phyloP scores from a whole-genome alignment of 768 basidiomycete genomes.

The Gloeopeniophorella convolvens region DNA sequence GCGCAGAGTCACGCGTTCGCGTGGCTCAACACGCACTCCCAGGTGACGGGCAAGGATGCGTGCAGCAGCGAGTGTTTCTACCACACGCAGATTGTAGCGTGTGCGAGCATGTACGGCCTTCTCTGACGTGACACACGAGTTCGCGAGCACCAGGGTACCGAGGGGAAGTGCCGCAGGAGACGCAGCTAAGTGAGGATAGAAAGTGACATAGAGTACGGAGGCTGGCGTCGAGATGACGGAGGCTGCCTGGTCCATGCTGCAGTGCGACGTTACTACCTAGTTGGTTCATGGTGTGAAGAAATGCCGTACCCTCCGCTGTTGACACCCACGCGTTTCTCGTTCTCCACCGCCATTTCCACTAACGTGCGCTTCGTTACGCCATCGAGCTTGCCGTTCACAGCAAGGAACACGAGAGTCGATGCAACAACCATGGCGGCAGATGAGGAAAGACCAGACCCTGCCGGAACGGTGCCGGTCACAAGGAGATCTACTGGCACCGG shows the following conservation, averaged over 20 bases:
- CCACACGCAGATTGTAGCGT: constrained; percentile 84
- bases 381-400: constrained; percentile 60
- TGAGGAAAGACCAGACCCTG: constrained; percentile 82
- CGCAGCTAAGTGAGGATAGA: constrained; percentile 68
- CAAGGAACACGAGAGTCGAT: constrained; percentile 73
- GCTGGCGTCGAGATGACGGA: constrained; percentile 70
- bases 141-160: constrained; percentile 69
- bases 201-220: constrained; percentile 73
- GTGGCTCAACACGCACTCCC: constrained; percentile 34
- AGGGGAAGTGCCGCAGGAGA: constrained; percentile 59
- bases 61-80: constrained; percentile 82
- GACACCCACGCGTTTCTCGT: constrained; percentile 79
- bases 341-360: constrained; percentile 75
- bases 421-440: constrained; percentile 90
- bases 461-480: constrained; percentile 76
- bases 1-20: constrained; percentile 55
- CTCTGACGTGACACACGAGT: constrained; percentile 77
- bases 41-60: constrained; percentile 62
- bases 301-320: constrained; percentile 66
- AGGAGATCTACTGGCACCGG: constrained; percentile 66
- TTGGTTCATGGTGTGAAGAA: not conserved
- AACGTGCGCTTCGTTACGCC: constrained; percentile 60
- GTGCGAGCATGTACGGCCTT: constrained; percentile 71
- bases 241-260: constrained; percentile 86
- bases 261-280: not conserved